These are phyloP conservation scores for Toxicodendron radicans DNA, from an alignment of 345 rosid genomes.

Conservation along the genomic window DNA sequence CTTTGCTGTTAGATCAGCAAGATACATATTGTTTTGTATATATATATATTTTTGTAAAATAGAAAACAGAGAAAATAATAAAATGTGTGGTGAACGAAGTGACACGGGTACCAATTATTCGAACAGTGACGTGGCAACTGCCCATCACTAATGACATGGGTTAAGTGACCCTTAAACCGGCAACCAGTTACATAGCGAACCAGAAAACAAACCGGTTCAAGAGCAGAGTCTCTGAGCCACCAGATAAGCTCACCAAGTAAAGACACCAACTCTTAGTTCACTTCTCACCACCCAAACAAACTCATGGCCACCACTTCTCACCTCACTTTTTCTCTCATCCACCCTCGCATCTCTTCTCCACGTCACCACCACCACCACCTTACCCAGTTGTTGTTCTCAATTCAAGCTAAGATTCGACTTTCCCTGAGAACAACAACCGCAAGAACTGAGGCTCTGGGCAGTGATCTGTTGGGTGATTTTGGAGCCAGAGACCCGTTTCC, in stretches of 20 bases:
- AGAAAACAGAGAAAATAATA: neutral
- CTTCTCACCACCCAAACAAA: constrained; percentile 8
- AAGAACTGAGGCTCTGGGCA: constrained; percentile 25
- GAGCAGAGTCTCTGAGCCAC: neutral
- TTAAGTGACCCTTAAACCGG: constrained; percentile 8
- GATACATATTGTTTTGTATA: too few species aligned
- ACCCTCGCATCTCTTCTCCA: constrained; percentile 25
- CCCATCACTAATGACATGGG: neutral
- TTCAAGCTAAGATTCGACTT: constrained; percentile 15
- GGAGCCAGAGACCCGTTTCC: constrained; percentile 79
- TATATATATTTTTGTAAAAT: too few species aligned
- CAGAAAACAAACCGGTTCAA: constrained; percentile 10
- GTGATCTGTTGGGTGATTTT: constrained; percentile 56
- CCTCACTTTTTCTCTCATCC: constrained; percentile 30
- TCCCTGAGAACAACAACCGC: constrained; percentile 13
- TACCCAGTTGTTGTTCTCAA: constrained; percentile 8
- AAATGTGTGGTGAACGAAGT: neutral
- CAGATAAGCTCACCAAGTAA: constrained; percentile 22
- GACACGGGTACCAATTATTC: neutral
- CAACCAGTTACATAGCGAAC: neutral
- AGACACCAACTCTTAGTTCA: neutral
- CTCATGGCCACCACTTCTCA: constrained; percentile 37
- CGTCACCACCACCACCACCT: constrained; percentile 8
- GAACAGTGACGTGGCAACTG: neutral
- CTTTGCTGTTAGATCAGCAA: too few species aligned